Percentiles rank a stretch among this genome's conserved stretches.
Conservation (phyloP, 306 rosid species). For the Cucumis hystrix region DNA sequence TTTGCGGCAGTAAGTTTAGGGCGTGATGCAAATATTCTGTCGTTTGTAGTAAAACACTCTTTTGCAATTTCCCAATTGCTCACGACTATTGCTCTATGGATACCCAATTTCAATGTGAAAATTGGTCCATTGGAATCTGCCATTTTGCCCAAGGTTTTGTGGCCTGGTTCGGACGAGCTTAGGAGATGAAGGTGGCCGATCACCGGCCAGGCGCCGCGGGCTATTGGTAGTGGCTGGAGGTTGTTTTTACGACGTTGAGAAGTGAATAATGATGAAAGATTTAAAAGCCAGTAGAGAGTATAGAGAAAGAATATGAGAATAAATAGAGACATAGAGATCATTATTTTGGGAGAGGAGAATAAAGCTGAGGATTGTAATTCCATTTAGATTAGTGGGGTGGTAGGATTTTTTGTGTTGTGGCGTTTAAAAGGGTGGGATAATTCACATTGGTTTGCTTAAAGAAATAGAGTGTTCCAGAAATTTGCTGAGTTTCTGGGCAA, state of each 20-base stretch:
- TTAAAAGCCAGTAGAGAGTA: too few relatives aligned
- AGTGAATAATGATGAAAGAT: too few relatives aligned
- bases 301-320: too few relatives aligned
- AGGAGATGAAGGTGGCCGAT: slow-evolving; percentile 13
- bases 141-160: slow-evolving; percentile 7
- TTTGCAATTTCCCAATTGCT: slow-evolving; percentile 42
- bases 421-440: too few relatives aligned
- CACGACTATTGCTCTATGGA: slow-evolving; percentile 27
- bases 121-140: slow-evolving; percentile 22
- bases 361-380: too few relatives aligned
- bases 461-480: too few relatives aligned
- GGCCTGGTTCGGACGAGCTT: background rate
- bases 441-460: too few relatives aligned
- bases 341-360: too few relatives aligned
- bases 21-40: slow-evolving; percentile 39
- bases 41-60: slow-evolving; percentile 46
- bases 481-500: too few relatives aligned
- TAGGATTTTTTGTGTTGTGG: too few relatives aligned
- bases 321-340: too few relatives aligned
- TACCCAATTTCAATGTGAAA: slow-evolving; percentile 14
- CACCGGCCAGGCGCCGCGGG: slow-evolving; percentile 13
- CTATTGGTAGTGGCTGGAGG: slow-evolving; percentile 11
- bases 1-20: slow-evolving; percentile 30
- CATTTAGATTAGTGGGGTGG: too few relatives aligned
- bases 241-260: background rate